phyloP scores from a whole-genome alignment of 768 basidiomycete genomes.

The Russula compacta region DNA sequence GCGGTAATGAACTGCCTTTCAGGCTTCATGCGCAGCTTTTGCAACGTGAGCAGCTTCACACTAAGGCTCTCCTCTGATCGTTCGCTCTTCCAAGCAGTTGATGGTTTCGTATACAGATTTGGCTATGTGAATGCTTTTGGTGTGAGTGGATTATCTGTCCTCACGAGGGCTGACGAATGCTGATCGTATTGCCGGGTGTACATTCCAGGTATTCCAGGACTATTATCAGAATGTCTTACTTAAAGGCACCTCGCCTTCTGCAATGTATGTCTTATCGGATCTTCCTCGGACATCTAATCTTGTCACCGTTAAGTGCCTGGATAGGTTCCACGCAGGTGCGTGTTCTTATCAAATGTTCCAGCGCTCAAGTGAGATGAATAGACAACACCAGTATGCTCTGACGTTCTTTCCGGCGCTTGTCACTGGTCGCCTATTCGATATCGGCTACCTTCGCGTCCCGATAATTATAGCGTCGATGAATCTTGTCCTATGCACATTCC shows the following conservation, averaged over 20 bases:
- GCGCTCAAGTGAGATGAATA: background rate
- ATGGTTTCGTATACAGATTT: slow-evolving; percentile 32
- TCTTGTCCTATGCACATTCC: slow-evolving; percentile 47
- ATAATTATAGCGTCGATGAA: slow-evolving; percentile 39
- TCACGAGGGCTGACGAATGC: background rate
- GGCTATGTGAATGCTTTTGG: slow-evolving; percentile 73
- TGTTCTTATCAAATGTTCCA: background rate
- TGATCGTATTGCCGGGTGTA: background rate
- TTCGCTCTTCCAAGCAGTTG: background rate
- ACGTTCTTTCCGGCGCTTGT: slow-evolving; percentile 54
- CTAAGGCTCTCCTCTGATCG: background rate
- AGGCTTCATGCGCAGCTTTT: slow-evolving; percentile 31
- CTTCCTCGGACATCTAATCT: background rate
- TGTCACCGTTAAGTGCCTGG: slow-evolving; percentile 46
- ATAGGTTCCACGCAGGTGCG: slow-evolving; percentile 67
- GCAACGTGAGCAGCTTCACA: slow-evolving; percentile 30
- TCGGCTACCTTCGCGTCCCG: slow-evolving; percentile 53
- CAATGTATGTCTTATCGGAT: slow-evolving; percentile 37
- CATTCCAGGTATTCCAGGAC: slow-evolving; percentile 54
- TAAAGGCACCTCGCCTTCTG: slow-evolving; percentile 43
- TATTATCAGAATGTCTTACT: slow-evolving; percentile 58
- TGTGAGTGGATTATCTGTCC: slow-evolving; percentile 32
- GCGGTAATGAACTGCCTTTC: background rate
- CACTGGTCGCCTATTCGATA: slow-evolving; percentile 62
- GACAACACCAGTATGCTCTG: slow-evolving; percentile 42